phyloP scores from a whole-genome alignment of 345 rosid genomes.

The Diplotaxis tenuifolia region DNA sequence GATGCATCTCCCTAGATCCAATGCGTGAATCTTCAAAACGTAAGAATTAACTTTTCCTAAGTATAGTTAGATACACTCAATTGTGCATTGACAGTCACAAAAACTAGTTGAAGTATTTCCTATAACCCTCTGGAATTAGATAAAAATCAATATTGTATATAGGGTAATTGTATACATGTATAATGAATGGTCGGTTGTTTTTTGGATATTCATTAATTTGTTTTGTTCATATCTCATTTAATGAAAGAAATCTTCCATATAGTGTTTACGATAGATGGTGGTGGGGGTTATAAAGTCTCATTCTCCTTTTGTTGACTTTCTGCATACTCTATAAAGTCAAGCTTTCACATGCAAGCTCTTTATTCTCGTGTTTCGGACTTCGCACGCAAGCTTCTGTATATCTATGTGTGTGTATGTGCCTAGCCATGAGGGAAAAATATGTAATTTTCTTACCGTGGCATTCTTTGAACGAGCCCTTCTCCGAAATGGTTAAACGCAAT shows the following conservation, averaged over 20 bases:
- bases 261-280: background rate
- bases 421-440: background rate
- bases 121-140: background rate
- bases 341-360: conserved; percentile 28
- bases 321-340: conserved; percentile 6
- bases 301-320: conserved; percentile 29
- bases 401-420: background rate
- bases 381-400: background rate
- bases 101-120: background rate
- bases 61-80: background rate
- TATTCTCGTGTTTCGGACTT: conserved; percentile 10
- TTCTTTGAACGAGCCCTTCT: conserved; percentile 82
- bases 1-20: background rate
- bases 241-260: background rate
- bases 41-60: background rate
- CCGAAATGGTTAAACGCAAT: conserved; percentile 89
- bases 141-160: background rate
- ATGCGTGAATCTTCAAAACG: background rate
- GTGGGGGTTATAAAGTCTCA: no score
- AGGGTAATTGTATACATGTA: background rate
- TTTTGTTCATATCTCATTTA: background rate
- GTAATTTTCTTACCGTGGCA: conserved; percentile 56
- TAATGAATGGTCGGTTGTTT: background rate
- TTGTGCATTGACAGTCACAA: background rate
- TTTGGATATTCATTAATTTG: background rate